A percentile compares a stretch with the other conserved stretches of the same genome.
These are phyloP conservation scores for Orobanche coerulescens DNA, from an alignment of 257 asterid genomes.

Conservation along the genomic window DNA sequence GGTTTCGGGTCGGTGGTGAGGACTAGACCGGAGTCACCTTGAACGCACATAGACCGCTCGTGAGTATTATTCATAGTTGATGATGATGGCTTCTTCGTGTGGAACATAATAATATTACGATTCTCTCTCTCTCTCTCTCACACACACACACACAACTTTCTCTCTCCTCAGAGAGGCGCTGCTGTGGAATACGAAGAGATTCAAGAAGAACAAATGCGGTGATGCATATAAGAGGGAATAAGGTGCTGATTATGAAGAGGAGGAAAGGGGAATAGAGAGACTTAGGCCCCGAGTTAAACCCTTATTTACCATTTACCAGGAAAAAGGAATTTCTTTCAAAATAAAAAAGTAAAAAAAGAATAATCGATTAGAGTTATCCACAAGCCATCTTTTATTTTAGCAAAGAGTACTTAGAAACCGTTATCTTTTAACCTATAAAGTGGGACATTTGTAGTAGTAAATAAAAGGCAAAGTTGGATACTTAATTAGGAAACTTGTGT, in stretches of 20 bases:
- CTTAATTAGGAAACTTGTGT: too few relatives aligned
- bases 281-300: too few relatives aligned
- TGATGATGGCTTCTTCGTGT: conserved; percentile 44
- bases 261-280: too few relatives aligned
- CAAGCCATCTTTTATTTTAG: conserved; percentile 15
- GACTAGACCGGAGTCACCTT: conserved; percentile 79
- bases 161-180: too few relatives aligned
- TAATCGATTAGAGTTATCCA: conserved; percentile 16
- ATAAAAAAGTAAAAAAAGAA: background rate
- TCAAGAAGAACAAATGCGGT: conserved; percentile 32
- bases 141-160: too few relatives aligned
- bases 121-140: conserved; percentile 23
- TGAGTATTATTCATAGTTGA: conserved; percentile 34
- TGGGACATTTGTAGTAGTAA: conserved; percentile 12
- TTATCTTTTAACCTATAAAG: conserved; percentile 20
- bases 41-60: conserved; percentile 41
- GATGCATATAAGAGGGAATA: conserved; percentile 27
- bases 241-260: conserved; percentile 33
- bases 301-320: too few relatives aligned
- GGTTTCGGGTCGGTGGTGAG: conserved; percentile 94
- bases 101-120: conserved; percentile 37
- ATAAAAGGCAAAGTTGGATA: background rate
- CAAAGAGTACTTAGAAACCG: background rate
- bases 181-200: too few relatives aligned
- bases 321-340: too few relatives aligned